phyloP scores from a whole-genome alignment of 78 protist species.

The Tieghemostelium lacteum region DNA sequence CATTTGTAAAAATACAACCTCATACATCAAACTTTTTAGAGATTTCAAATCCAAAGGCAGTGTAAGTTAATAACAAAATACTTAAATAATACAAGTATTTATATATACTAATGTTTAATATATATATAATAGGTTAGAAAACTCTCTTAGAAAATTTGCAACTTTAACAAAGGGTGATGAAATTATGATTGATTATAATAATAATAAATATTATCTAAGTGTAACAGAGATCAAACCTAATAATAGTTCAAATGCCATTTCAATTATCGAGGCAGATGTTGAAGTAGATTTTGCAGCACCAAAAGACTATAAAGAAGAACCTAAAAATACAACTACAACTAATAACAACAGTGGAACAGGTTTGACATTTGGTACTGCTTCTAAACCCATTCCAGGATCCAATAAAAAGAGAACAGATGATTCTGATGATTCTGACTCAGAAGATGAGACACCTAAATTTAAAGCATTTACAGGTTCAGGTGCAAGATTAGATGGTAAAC shows the following conservation, averaged over 20 bases:
- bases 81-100: background rate
- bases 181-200: constrained; percentile 81
- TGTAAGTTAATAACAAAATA: constrained; percentile 33
- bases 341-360: constrained; percentile 42
- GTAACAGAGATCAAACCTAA: constrained; percentile 84
- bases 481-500: constrained; percentile 58
- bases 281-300: constrained; percentile 93
- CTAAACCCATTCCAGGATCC: constrained; percentile 36
- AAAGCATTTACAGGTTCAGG: constrained; percentile 65
- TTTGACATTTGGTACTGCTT: constrained; percentile 45
- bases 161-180: constrained; percentile 85
- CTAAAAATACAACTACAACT: background rate
- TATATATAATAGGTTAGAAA: constrained; percentile 78
- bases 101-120: background rate
- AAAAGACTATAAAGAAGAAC: constrained; percentile 55
- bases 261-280: constrained; percentile 93
- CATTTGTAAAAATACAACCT: constrained; percentile 88
- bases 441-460: constrained; percentile 65
- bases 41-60: constrained; percentile 90
- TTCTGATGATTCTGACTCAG: constrained; percentile 24
- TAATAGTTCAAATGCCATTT: constrained; percentile 77
- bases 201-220: constrained; percentile 64
- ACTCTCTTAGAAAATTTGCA: constrained; percentile 78
- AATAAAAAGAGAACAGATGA: constrained; percentile 19
- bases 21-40: constrained; percentile 87